Base-by-base conservation (phyloP, 805 yeast genomes). In the Starmerella apicola region DNA sequence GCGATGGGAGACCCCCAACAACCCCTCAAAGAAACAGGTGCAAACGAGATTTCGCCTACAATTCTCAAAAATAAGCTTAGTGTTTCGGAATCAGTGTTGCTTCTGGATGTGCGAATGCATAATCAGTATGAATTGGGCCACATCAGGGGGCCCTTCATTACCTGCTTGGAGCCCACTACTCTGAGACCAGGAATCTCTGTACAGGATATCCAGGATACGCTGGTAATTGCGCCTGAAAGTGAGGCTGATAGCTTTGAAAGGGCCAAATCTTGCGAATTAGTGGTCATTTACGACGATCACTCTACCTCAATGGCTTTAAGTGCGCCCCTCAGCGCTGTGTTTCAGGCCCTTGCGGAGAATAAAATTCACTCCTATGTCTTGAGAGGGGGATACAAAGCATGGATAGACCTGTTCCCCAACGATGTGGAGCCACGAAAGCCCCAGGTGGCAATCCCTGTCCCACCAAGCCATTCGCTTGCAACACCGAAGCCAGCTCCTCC, bases 111-210 rank as follows among this genome's bases (percentile, higher is more conserved):
- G 31, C 64, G 96, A 49, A 63, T 77, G 15, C 64, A 77, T 29
- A 64, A 63, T 16, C 76, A 73, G 27, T 85, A 70, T 53, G 70
- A 73, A 34, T 61, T 63, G 32, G 70, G 72, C 35, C 95, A 84
- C 57, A 74, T 86, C 18, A 62, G 69, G 10, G 61, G 73, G 20
- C 59, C 63, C 3, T 72, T 79, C 39, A 57, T 80, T 7, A 67
- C 82, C 9, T 81, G 86, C 54, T 68, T 86, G 16, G 94, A 83
- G 38, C 95, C 96, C 0, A 65, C 70, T 16, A 66, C 74, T 1
- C 62, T 77, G 16, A 59, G 74, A 38, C 56, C 59, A 1, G 60
- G 63, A 8, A 71, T 72, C 52, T 64, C 71, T 0, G 82, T 81
- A 50, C 59, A 56, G n/a, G 88, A 79, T 39, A 60, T 86, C n/a